A percentile compares a stretch with the other conserved stretches of the same genome.
phyloP scores from a whole-genome alignment of 1,284 basidiomycete species.

The Schizophyllum amplum region DNA sequence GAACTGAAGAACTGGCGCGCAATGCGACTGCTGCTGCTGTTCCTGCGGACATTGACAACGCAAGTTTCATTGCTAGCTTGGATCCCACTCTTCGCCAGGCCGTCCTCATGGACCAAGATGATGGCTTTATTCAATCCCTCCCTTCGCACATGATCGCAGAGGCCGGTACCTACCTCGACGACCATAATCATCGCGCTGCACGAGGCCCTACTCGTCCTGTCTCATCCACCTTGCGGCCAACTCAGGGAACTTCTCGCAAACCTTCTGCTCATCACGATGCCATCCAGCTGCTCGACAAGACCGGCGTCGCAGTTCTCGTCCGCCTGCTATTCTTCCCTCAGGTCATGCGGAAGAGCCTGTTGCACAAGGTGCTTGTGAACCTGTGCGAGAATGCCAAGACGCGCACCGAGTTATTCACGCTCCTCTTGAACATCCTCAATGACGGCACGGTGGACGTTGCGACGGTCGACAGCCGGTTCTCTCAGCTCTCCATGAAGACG shows the following conservation, averaged over 20 bases:
- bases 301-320: conserved; percentile 84
- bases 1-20: conserved; percentile 34
- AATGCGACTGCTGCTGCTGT: conserved; percentile 25
- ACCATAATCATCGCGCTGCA: conserved; percentile 28
- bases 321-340: conserved; percentile 96
- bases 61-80: conserved; percentile 82
- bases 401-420: conserved; percentile 86
- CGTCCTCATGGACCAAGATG: conserved; percentile 82
- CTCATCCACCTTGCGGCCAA: conserved; percentile 10
- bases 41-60: conserved; percentile 74
- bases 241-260: conserved; percentile 29
- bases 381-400: conserved; percentile 94
- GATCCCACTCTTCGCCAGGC: conserved; percentile 81
- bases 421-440: conserved; percentile 87
- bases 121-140: conserved; percentile 71
- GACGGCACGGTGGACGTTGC: conserved; percentile 92
- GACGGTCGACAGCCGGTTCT: conserved; percentile 89
- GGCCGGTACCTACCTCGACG: conserved; percentile 60
- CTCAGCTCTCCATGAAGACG: conserved; percentile 83
- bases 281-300: conserved; percentile 89
- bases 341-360: conserved; percentile 74
- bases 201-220: conserved; percentile 27
- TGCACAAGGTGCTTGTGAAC: conserved; percentile 91
- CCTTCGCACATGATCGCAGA: conserved; percentile 82
- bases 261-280: conserved; percentile 66